A percentile compares a stretch with the other conserved stretches of the same genome.
These are phyloP conservation scores for Neurospora hispaniola DNA, from an alignment of 495 filamentous ascomycete genomes.

Conservation along the genomic window DNA sequence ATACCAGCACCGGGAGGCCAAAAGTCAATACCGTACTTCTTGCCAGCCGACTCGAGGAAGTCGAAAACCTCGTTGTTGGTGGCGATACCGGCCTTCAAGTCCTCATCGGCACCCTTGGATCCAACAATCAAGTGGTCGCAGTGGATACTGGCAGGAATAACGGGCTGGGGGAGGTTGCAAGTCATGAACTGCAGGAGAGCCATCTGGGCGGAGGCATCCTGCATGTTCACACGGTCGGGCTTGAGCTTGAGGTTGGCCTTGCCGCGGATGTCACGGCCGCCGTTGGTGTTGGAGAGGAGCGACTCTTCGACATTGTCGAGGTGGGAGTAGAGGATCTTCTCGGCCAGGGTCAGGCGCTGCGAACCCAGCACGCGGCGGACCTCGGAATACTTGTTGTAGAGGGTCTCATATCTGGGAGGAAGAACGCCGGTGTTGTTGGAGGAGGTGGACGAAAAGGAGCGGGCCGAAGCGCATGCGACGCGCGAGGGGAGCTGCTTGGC, in stretches of 20 bases:
- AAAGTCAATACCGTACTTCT: slow-evolving; percentile 97
- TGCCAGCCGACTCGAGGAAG: slow-evolving; percentile 87
- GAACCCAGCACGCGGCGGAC: slow-evolving; percentile 65
- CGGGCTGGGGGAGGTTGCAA: slow-evolving; percentile 78
- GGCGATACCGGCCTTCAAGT: slow-evolving; percentile 76
- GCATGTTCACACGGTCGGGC: slow-evolving; percentile 96
- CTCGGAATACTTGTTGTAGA: slow-evolving; percentile 36
- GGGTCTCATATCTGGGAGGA: slow-evolving; percentile 35
- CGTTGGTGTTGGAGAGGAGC: slow-evolving; percentile 64
- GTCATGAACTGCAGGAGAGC: slow-evolving; percentile 97
- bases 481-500: slow-evolving; percentile 13
- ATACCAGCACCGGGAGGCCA: slow-evolving; percentile 99
- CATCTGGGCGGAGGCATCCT: slow-evolving; percentile 98
- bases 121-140: slow-evolving; percentile 99
- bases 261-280: slow-evolving; percentile 73
- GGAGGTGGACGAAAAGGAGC: slow-evolving; percentile 12
- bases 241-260: slow-evolving; percentile 93
- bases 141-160: slow-evolving; percentile 96
- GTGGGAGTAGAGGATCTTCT: slow-evolving; percentile 98
- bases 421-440: slow-evolving; percentile 19
- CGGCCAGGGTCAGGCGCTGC: slow-evolving; percentile 72
- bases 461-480: slow-evolving; percentile 4
- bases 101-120: slow-evolving; percentile 75
- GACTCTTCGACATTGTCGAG: slow-evolving; percentile 79
- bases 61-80: slow-evolving; percentile 97